Conservation (phyloP, 441 rosid genomes). For the Croton laevigatus region DNA sequence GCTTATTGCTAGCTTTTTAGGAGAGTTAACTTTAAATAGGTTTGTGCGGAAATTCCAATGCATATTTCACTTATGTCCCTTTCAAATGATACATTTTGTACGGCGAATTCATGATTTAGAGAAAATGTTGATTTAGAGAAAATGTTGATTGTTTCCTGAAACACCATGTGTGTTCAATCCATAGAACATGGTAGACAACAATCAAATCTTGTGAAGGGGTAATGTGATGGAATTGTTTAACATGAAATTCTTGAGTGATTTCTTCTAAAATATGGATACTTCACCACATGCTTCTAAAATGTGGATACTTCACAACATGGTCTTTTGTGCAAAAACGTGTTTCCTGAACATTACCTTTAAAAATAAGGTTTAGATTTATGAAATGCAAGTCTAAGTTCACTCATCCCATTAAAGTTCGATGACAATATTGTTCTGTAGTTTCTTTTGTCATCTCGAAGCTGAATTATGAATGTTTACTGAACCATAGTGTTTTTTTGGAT, state of each 20-base stretch:
- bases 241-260: neutral
- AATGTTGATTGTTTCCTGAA: slow-evolving; percentile 1
- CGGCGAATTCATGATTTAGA: neutral
- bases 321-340: neutral
- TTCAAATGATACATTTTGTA: neutral
- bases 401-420: neutral
- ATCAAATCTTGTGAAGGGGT: neutral
- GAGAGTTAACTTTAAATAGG: neutral
- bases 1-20: slow-evolving; percentile 7
- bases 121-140: neutral
- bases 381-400: neutral
- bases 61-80: neutral
- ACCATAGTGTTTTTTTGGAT: slow-evolving; percentile 13
- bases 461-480: neutral
- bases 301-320: neutral
- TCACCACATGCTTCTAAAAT: neutral
- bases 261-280: neutral
- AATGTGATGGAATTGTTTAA: neutral
- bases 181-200: neutral
- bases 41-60: neutral
- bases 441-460: neutral
- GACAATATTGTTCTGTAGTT: neutral
- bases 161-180: neutral
- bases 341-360: neutral
- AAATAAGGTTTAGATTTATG: neutral